Evolutionary conservation across 192 early-diverging fungal genomes (phyloP).

Genomic region (Coemansia sp.): DNA sequence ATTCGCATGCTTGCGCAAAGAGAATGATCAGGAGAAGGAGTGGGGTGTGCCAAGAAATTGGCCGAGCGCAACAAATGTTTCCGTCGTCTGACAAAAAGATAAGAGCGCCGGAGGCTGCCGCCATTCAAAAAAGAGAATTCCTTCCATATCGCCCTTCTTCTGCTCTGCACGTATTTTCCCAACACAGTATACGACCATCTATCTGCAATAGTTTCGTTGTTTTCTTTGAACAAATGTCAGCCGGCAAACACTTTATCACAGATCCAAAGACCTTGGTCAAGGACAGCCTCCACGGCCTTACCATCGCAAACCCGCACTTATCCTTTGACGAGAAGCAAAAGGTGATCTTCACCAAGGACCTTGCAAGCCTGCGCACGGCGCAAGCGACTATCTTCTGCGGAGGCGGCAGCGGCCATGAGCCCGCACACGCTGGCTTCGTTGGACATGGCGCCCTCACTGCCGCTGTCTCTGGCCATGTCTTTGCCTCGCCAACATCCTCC

Average conservation of each 20-base stretch:
- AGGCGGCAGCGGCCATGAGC: constrained; percentile 86
- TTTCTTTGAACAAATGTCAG: constrained; percentile 21
- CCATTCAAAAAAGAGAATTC: background rate
- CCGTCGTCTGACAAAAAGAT: background rate
- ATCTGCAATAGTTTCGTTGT: background rate
- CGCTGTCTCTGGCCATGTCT: constrained; percentile 81
- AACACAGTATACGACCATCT: background rate
- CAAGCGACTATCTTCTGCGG: constrained; percentile 82
- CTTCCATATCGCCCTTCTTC: background rate
- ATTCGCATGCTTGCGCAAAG: background rate
- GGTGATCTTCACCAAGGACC: constrained; percentile 65
- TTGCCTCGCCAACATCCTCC: constrained; percentile 81
- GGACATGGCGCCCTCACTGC: constrained; percentile 75
- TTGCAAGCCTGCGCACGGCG: constrained; percentile 52
- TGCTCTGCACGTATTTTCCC: too few relatives aligned
- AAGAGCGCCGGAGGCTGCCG: background rate
- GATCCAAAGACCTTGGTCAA: constrained; percentile 64
- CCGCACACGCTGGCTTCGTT: constrained; percentile 78
- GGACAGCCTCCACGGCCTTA: constrained; percentile 64
- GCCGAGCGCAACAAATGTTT: constrained; percentile 1
- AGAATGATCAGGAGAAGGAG: background rate
- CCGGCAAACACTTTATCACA: constrained; percentile 62
- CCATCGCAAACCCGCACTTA: constrained; percentile 63
- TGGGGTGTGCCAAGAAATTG: background rate
- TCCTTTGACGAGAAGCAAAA: constrained; percentile 62